Conservation (phyloP, 2,329 filamentous ascomycete species). For the Furcasterigmium sp. region DNA sequence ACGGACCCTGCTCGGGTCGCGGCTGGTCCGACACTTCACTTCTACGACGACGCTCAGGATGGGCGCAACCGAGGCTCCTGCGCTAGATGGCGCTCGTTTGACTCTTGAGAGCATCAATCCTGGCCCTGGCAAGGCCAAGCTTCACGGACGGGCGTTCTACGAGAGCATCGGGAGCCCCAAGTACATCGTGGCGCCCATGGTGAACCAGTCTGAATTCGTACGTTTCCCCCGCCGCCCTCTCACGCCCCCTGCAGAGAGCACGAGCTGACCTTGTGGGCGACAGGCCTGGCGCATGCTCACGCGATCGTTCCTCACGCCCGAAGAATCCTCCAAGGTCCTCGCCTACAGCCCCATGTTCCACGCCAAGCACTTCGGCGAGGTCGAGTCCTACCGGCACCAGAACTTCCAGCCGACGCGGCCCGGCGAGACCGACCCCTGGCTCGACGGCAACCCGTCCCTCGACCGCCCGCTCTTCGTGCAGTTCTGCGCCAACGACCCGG, state of each 20-base stretch:
- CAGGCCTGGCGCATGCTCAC: conserved; percentile 96
- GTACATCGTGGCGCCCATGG: conserved; percentile 91
- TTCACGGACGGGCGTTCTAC: conserved; percentile 86
- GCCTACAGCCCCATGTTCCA: conserved; percentile 97
- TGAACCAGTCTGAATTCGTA: conserved; percentile 97
- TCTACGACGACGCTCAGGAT: conserved; percentile 8
- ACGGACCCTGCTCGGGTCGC: conserved; percentile 5
- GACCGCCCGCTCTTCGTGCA: conserved; percentile 93
- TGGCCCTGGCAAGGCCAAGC: conserved; percentile 38
- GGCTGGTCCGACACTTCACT: conserved; percentile 9
- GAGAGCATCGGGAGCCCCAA: conserved; percentile 91
- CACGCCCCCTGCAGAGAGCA: no score
- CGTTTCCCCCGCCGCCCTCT: conserved; percentile 23
- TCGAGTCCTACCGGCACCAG: conserved; percentile 66
- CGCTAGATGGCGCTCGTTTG: conserved; percentile 21
- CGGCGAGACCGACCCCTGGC: conserved; percentile 37
- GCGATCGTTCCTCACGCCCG: conserved; percentile 78
- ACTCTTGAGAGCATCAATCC: conserved; percentile 4
- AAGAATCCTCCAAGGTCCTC: conserved; percentile 61
- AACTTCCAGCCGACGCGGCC: conserved; percentile 69
- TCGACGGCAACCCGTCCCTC: conserved; percentile 80
- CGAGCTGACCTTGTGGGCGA: neutral
- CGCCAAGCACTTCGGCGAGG: conserved; percentile 79
- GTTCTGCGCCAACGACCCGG: conserved; percentile 86
- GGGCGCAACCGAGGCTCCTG: conserved; percentile 17